Base-by-base conservation (phyloP, 257 asterid species). In the Henckelia pumila region DNA sequence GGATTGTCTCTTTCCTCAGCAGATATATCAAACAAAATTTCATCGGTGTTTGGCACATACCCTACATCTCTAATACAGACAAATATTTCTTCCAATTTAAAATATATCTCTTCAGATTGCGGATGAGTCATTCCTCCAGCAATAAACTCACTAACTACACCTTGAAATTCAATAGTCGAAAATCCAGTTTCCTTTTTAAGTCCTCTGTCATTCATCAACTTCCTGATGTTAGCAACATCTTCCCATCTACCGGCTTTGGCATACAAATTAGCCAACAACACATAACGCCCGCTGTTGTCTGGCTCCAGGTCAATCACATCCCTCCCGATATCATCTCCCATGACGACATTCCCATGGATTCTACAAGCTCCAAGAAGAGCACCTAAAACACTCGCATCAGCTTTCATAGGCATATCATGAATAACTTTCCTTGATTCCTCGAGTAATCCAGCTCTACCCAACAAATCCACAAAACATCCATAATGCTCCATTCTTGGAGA, bases 331-430 rank as follows among this genome's bases (percentile, higher is more conserved):
- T 84, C 84, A 73, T 87, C 92, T 2, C 92, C 98, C 59, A 92
- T 59, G 6, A 80, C 83, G 4, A 85, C 57, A 64, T 89, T 85
- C 23, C 86, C 84, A 32, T 89, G 95, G 73, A 92, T 87, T 72
- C 77, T 85, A 58, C 95, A 89, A 20, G 98, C 98, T 7, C 98
- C 96, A 3, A 92, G 84, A 78, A 92, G 86, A 16, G 98, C 96
- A 17, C 98, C 96, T 60, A 92, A 57, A 28, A 92, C 95, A 32
- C 92, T 83, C 2, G 75, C 92, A 71, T 92, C 88, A 1, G 95
- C 80, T 14, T 72, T 84, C 82, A 85, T 77, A 10, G 95, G 98
- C 98, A 92, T 92, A 5, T 76, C 74, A 7, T 74, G 63, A 53
- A 84, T 76, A 30, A 85, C 83, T 17, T 69, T 70, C 70, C 56